Evolutionary conservation across 2,329 filamentous ascomycete genomes (phyloP), one percentile per base, ranked within the genome.

Genomic region (Zalaria obscura): DNA sequence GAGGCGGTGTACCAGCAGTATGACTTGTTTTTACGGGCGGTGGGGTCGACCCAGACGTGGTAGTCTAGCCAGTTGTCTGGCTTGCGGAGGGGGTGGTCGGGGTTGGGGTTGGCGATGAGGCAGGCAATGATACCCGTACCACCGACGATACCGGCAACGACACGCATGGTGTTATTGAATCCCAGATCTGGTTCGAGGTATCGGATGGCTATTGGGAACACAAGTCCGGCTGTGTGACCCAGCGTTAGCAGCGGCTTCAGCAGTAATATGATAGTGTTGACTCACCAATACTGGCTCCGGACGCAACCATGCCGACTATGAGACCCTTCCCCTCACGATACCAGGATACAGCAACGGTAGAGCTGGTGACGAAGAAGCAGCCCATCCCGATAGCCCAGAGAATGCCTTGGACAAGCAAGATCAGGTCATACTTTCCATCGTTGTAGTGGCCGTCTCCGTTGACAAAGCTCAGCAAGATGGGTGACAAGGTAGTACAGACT

Each of bases 281-380:
- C 55, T 47, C 44, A 57, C 55, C 51, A 37, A 70, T 58, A 47
- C 63, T 67, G 33, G 68, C 68, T 48, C 68, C 68, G 34, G 64
- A 67, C 4, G 68, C 67, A 27, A 70, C 68, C 36, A 70, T 61
- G 33, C 68, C 68, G 25, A 70, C 63, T 9, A 67, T 67, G 31
- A 70, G 60, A 27, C 64, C 60, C 52, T 67, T 67, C 40, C 58
- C 59, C 38, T 61, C 58, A 7, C 59, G 59, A 48, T 70, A 71
- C 67, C 67, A 71, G 25, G 67, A 68, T 2, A 66, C 59, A 34
- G 64, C 66, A 40, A 69, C 67, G 69, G 43, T 18, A 36, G 18
- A 46, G 40, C 44, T 46, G 25, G 63, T 63, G 4, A 70, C 68
- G 47, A 71, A 71, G 52, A 68, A 69, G 47, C 66, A 70, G n/a